phyloP scores from a whole-genome alignment of 1,284 basidiomycete genomes.

The Ceratobasidium sp. region DNA sequence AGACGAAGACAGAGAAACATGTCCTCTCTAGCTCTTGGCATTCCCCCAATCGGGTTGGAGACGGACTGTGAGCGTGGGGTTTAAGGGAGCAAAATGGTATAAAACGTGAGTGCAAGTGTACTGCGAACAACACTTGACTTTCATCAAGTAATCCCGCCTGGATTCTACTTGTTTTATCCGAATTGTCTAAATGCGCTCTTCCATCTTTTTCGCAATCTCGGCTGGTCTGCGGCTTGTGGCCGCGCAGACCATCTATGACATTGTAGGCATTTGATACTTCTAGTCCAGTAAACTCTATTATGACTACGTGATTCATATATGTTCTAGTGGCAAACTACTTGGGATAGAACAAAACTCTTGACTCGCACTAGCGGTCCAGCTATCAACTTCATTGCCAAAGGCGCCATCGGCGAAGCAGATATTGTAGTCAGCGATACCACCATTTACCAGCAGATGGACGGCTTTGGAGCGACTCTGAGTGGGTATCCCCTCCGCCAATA shows the following conservation, averaged over 20 bases:
- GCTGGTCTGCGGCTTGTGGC: slow-evolving; percentile 14
- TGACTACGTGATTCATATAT: background rate
- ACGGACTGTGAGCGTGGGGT: background rate
- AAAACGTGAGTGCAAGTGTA: background rate
- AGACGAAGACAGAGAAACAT: background rate
- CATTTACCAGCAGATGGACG: slow-evolving; percentile 57
- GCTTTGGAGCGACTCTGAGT: slow-evolving; percentile 63
- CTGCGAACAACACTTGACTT: background rate
- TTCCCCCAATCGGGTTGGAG: background rate
- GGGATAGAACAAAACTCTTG: slow-evolving; percentile 62
- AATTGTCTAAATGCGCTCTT: background rate
- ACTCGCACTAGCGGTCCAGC: slow-evolving; percentile 45
- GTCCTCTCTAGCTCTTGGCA: background rate
- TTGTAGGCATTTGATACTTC: slow-evolving; percentile 14
- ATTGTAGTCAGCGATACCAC: slow-evolving; percentile 57
- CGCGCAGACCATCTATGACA: slow-evolving; percentile 39
- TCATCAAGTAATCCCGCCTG: background rate
- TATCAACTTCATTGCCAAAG: slow-evolving; percentile 60
- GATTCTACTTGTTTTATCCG: background rate
- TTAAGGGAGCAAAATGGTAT: background rate
- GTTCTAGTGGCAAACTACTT: slow-evolving; percentile 66
- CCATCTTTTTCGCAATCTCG: background rate
- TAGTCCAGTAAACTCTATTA: background rate
- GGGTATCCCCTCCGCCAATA: slow-evolving; percentile 39
- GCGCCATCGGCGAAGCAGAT: slow-evolving; percentile 56